Base-by-base conservation (phyloP, 371 early-diverging fungal species). In the Haplosporangium sp. region DNA sequence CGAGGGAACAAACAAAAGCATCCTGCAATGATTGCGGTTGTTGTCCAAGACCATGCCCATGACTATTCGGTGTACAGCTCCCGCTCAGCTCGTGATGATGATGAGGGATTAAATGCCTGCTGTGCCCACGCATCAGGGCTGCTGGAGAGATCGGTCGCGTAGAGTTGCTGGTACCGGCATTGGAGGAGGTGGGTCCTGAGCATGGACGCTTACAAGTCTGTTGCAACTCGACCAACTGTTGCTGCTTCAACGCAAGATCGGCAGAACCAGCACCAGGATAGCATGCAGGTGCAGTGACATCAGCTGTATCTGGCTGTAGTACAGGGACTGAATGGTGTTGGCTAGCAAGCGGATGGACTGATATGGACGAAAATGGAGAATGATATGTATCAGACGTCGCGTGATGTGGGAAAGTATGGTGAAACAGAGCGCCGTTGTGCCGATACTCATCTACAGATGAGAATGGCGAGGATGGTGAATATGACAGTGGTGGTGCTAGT, bases 251-350 rank as follows among this genome's bases (percentile, higher is more conserved):
- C 0, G 71, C 76, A 5, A 76, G 6, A 4, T 66, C 76, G 6
- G 36, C 47, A 12, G 71, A 60, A 7, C 76, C 59, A 11, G 50
- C 55, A 5, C 76, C 76, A n/a, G 76, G 76, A 20, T 63, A 76
- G 45, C 70, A 59, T 2, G 76, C 76, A 5, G 76, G 76, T 16
- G 66, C 73, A 11, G 67, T 55, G 14, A 56, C 52, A 21, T 62
- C 69, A n/a, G 37, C 6, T 23, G 20, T 16, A 13, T 42, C 20
- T 20, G 37, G 23, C 21, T 38, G 11, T 38, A 12, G 52, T 13
- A 51, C 40, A 41, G 61, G 18, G 1, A 18, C 6, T 23, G 51
- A n/a, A 20, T 21, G 16, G 50, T 29, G 4, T 2, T 29, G 29
- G 29, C 4, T 29, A 4, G 29, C 29, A 29, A n/a, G 50, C 50